phyloP scores from a whole-genome alignment of 1,139 yeast genomes.

The Diutina ranongensis region DNA sequence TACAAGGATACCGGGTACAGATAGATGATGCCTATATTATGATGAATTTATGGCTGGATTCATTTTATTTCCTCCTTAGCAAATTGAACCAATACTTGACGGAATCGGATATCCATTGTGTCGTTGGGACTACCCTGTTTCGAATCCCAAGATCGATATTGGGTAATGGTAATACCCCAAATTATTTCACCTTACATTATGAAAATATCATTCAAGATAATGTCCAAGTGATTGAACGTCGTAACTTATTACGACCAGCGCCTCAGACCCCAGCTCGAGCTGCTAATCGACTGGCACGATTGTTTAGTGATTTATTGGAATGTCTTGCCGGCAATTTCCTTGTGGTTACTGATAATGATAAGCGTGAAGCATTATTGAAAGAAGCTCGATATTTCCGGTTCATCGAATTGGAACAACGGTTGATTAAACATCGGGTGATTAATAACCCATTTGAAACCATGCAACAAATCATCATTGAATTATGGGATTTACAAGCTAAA shows the following conservation, averaged over 20 bases:
- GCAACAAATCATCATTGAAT: conserved; percentile 44
- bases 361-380: conserved; percentile 41
- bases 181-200: conserved; percentile 58
- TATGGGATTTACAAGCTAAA: neutral
- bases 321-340: conserved; percentile 43
- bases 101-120: conserved; percentile 45
- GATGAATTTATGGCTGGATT: conserved; percentile 58
- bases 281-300: conserved; percentile 39
- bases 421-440: conserved; percentile 40
- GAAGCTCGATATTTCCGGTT: conserved; percentile 77
- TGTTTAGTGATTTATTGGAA: conserved; percentile 51
- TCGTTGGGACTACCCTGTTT: conserved; percentile 52
- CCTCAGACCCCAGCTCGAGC: conserved; percentile 50
- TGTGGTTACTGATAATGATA: conserved; percentile 37
- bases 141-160: conserved; percentile 47
- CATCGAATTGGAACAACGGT: conserved; percentile 58
- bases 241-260: conserved; percentile 59
- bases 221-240: conserved; percentile 22
- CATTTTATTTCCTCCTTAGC: conserved; percentile 58
- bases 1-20: conserved; percentile 66
- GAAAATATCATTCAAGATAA: conserved; percentile 38
- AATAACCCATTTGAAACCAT: conserved; percentile 29
- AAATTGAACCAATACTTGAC: conserved; percentile 39
- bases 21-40: conserved; percentile 49
- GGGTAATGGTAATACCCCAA: conserved; percentile 60